Percentiles rank a stretch among this genome's conserved stretches.
Evolutionary conservation across 2,329 filamentous ascomycete species (phyloP).

Genomic region (Aspergillus sclerotialis): DNA sequence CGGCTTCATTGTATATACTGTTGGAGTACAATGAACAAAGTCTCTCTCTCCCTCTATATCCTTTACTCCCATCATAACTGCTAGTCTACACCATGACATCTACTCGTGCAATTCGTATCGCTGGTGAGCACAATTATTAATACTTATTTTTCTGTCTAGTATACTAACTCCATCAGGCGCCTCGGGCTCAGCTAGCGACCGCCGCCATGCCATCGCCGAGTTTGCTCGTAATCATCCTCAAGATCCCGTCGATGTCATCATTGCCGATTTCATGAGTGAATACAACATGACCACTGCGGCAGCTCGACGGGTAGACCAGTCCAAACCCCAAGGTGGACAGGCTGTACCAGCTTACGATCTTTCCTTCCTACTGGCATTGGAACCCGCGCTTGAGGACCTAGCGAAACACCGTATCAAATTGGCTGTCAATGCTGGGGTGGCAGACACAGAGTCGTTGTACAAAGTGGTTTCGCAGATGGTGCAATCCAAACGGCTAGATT

Average conservation of each 20-base stretch:
- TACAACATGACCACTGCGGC: conserved; percentile 44
- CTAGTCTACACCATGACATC: not conserved
- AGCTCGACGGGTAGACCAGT: conserved; percentile 31
- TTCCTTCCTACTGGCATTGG: conserved; percentile 45
- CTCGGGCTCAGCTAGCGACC: conserved; percentile 40
- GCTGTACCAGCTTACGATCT: conserved; percentile 42
- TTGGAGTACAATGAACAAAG: too few relatives aligned
- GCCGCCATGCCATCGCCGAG: conserved; percentile 38
- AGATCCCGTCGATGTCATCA: conserved; percentile 43
- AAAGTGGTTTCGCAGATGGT: conserved; percentile 32
- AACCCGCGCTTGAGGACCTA: conserved; percentile 34
- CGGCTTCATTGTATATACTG: too few relatives aligned
- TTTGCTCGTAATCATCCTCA: conserved; percentile 35
- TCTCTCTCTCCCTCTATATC: not conserved
- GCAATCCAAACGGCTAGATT: conserved; percentile 29
- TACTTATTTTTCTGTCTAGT: too few relatives aligned
- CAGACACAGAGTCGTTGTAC: conserved; percentile 36
- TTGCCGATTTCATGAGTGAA: conserved; percentile 43
- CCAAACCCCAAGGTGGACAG: conserved; percentile 10
- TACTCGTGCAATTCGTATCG: conserved; percentile 20
- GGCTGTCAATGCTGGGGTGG: conserved; percentile 39
- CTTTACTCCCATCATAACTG: not conserved
- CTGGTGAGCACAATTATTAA: too few relatives aligned
- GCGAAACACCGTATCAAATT: conserved; percentile 37
- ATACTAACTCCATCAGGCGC: conserved; percentile 25